Evolutionary conservation across 2,329 filamentous ascomycete genomes (phyloP).

Genomic region (Paecilomyces variotii): DNA sequence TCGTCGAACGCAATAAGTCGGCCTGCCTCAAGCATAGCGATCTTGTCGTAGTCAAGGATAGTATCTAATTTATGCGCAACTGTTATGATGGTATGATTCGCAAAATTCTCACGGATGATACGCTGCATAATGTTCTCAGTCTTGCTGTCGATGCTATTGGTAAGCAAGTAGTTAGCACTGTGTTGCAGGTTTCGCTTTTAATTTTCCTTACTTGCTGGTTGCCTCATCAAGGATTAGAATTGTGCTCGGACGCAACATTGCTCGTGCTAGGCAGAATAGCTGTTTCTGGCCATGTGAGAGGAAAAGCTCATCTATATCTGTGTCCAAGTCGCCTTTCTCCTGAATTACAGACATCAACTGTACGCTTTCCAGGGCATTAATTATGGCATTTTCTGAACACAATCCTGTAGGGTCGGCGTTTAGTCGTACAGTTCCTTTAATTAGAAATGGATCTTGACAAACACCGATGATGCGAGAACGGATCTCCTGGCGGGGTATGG

Average conservation of each 20-base stretch:
- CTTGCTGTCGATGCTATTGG: conserved; percentile 45
- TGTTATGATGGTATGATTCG: conserved; percentile 50
- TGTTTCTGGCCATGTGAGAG: conserved; percentile 56
- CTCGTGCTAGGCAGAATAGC: conserved; percentile 55
- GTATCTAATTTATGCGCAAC: conserved; percentile 50
- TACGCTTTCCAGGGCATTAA: conserved; percentile 29
- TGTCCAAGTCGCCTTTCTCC: conserved; percentile 32
- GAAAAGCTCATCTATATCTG: conserved; percentile 40
- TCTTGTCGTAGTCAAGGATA: conserved; percentile 32
- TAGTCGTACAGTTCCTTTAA: conserved; percentile 31
- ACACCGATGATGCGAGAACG: conserved; percentile 36
- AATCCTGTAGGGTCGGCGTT: conserved; percentile 32
- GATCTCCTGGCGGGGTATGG: conserved; percentile 30
- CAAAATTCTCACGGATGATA: conserved; percentile 47
- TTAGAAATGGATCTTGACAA: conserved; percentile 37
- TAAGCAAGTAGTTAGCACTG: background rate
- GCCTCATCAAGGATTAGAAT: conserved; percentile 40
- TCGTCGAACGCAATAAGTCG: conserved; percentile 28
- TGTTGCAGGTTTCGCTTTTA: background rate
- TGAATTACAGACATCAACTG: conserved; percentile 29
- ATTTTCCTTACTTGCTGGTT: conserved; percentile 24
- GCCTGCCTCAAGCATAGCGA: conserved; percentile 29
- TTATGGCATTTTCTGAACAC: conserved; percentile 24
- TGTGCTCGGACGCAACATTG: conserved; percentile 43
- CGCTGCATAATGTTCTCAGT: conserved; percentile 53